Base-by-base conservation (phyloP, 2,329 filamentous ascomycete genomes). In the Fusarium acutatum region DNA sequence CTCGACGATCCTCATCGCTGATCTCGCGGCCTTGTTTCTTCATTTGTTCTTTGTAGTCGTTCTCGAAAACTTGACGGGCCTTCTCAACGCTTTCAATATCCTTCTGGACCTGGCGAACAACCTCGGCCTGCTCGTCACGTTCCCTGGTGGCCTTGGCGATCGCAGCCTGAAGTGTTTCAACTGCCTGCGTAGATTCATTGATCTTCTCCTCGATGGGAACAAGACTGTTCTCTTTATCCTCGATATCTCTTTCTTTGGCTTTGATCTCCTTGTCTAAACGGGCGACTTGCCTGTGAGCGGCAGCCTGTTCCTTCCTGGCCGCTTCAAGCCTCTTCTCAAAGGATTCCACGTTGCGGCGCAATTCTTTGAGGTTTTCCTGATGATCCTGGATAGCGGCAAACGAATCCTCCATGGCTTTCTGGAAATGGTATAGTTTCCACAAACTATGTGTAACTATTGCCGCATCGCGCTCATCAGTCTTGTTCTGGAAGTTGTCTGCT, bases 351-450 rank as follows among this genome's bases (percentile, higher is more conserved):
- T 94, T 95, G 53, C 96, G 93, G 59, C 93, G 92, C 80, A 95
- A 93, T 81, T 98, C 96, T 81, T 97, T 97, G 26, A 99, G 87
- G 76, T 98, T 95, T 79, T 97, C 94, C 78, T 98, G 95, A 77
- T 98, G 95, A 76, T 94, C 94, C 78, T 96, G 92, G 65, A 99
- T 99, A 78, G 96, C 92, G 49, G 91, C 91, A 75, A 93, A 95
- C 30, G 96, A 97, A 76, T 96, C 93, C 76, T 98, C 94, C 86
- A 99, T 98, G 35, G 95, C 90, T 65, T 92, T 93, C 82, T 99
- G 96, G 81, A 97, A 97, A 79, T 97, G 95, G 81, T 94, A 98
- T 4, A 99, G 87, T 83, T 98, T 98, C 96, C 96, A 99, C 20
- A 99, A 86, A 38, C 97, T 95, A 75, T 98, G 96, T 2, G 93